A percentile compares a stretch with the other conserved stretches of the same genome.
Evolutionary conservation across 305 asterid genomes (phyloP).

Genomic region (Solanum hybrid): DNA sequence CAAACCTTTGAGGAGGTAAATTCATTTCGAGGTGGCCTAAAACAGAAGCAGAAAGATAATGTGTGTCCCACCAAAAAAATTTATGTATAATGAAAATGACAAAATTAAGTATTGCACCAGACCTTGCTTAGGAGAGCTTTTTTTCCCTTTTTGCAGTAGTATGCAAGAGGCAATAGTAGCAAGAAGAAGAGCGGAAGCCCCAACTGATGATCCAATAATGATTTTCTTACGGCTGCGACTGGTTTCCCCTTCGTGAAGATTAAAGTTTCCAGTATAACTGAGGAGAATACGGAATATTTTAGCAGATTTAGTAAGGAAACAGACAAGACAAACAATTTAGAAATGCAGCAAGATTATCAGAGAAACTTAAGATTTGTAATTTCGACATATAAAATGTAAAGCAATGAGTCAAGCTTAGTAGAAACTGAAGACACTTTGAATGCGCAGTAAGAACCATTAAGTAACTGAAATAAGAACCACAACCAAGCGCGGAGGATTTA

Average conservation of each 20-base stretch:
- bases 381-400: not conserved
- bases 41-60: not conserved
- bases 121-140: slow-evolving; percentile 43
- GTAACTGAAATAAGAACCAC: not conserved
- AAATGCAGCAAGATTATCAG: not conserved
- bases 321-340: not conserved
- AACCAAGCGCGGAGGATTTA: not conserved
- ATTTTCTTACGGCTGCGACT: slow-evolving; percentile 41
- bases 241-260: slow-evolving; percentile 43
- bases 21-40: slow-evolving; percentile 37
- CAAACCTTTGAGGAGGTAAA: slow-evolving; percentile 32
- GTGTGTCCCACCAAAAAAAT: slow-evolving; percentile 10
- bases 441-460: not conserved
- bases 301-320: not conserved
- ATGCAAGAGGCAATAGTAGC: slow-evolving; percentile 59
- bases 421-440: not conserved
- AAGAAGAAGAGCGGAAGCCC: slow-evolving; percentile 60
- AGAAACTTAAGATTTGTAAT: not conserved
- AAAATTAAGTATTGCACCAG: slow-evolving; percentile 14
- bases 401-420: not conserved
- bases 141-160: slow-evolving; percentile 47
- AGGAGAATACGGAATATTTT: slow-evolving; percentile 2
- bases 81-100: slow-evolving; percentile 1
- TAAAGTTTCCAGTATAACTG: slow-evolving; percentile 70
- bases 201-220: slow-evolving; percentile 68